Conservation (phyloP, 345 rosid genomes). For the Gossypium ekmanianum region DNA sequence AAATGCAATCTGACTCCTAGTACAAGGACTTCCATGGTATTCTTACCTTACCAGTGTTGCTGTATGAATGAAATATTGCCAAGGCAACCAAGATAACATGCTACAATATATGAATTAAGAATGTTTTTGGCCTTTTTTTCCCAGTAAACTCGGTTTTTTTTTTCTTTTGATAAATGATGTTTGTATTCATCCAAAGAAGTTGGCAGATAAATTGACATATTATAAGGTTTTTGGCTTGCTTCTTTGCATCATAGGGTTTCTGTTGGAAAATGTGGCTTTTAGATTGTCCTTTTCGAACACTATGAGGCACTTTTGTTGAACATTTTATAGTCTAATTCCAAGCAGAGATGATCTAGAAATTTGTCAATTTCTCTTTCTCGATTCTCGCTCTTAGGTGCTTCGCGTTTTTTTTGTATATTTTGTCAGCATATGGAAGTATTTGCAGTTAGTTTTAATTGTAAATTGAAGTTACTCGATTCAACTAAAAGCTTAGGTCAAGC, state of each 20-base stretch:
- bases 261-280: neutral
- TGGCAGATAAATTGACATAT: neutral
- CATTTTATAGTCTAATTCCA: neutral
- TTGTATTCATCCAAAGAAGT: neutral
- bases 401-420: neutral
- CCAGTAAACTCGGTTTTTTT: neutral
- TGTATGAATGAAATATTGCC: neutral
- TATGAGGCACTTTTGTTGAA: neutral
- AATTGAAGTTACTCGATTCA: neutral
- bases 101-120: neutral
- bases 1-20: too few species aligned
- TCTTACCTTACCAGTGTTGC: neutral
- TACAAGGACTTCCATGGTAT: too few species aligned
- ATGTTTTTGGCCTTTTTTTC: neutral
- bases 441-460: neutral
- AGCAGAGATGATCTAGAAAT: neutral
- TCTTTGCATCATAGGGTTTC: neutral
- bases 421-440: neutral
- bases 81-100: neutral
- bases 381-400: neutral
- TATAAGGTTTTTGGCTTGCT: neutral
- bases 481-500: conserved; percentile 1
- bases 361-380: neutral
- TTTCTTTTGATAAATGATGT: neutral
- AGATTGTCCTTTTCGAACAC: neutral